Conservation (phyloP, 1,284 basidiomycete genomes). For the Moniliella sp. region DNA sequence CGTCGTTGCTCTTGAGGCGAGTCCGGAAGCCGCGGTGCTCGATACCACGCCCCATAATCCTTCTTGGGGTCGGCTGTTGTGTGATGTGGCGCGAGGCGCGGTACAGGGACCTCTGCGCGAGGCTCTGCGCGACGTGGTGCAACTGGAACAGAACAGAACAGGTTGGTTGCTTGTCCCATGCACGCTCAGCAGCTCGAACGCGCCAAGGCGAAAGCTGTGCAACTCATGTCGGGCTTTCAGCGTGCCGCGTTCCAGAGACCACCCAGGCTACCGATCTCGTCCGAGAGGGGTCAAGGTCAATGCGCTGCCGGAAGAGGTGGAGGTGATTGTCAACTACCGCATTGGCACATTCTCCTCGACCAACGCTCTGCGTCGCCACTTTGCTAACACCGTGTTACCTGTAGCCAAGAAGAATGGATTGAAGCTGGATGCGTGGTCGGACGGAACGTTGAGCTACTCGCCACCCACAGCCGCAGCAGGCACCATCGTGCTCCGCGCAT, state of each 20-base stretch:
- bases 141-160: too few relatives aligned
- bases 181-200: neutral
- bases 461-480: constrained; percentile 1
- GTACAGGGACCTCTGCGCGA: too few relatives aligned
- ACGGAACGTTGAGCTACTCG: constrained; percentile 2
- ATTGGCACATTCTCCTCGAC: constrained; percentile 31
- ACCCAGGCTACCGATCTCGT: constrained; percentile 52
- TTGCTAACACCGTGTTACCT: constrained; percentile 33
- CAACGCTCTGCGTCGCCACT: constrained; percentile 4
- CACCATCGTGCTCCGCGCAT: constrained; percentile 17
- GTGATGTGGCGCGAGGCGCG: too few relatives aligned
- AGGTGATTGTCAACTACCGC: constrained; percentile 44
- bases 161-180: neutral
- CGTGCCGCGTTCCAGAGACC: constrained; percentile 44
- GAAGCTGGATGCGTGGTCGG: constrained; percentile 28
- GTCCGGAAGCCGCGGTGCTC: constrained; percentile 37
- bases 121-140: constrained; percentile 25
- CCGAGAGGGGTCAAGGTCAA: constrained; percentile 47
- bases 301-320: constrained; percentile 43
- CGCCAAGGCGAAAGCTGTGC: too few relatives aligned
- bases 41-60: constrained; percentile 29
- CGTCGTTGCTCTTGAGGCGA: constrained; percentile 41
- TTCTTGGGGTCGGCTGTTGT: constrained; percentile 37
- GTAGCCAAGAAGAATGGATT: neutral
- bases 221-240: constrained; percentile 41